These are phyloP conservation scores for Russula dissimulans DNA, from an alignment of 768 basidiomycete genomes.

Conservation along the genomic window DNA sequence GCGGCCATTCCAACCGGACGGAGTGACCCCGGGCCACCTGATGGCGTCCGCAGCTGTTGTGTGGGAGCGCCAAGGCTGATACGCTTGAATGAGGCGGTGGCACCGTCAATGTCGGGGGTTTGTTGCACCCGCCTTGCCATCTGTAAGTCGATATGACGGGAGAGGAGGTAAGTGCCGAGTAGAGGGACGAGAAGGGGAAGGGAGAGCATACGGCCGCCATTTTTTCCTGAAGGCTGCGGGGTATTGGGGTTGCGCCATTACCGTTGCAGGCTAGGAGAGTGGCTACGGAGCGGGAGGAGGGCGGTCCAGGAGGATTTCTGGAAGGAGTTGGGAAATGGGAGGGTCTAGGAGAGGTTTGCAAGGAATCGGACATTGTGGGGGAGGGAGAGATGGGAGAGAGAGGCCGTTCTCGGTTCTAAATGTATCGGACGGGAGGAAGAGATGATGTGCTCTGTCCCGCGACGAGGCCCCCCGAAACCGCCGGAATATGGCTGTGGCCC, in stretches of 20 bases:
- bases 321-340: constrained; percentile 13
- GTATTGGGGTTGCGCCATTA: constrained; percentile 57
- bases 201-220: constrained; percentile 69
- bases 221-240: constrained; percentile 84
- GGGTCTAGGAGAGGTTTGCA: constrained; percentile 16
- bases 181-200: background rate
- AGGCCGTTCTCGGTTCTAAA: background rate
- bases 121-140: constrained; percentile 37
- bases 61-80: constrained; percentile 23
- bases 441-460: background rate
- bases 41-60: constrained; percentile 17
- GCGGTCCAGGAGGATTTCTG: constrained; percentile 14
- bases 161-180: constrained; percentile 12
- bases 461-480: background rate
- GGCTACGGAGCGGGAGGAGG: constrained; percentile 25
- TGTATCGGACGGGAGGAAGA: constrained; percentile 4
- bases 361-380: constrained; percentile 23
- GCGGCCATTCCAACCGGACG: constrained; percentile 30
- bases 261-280: constrained; percentile 38
- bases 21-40: constrained; percentile 30
- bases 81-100: constrained; percentile 33
- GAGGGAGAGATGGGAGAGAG: constrained; percentile 16
- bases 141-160: constrained; percentile 25
- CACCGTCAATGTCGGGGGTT: constrained; percentile 32
- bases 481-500: background rate